Evolutionary conservation across 1,284 basidiomycete species (phyloP).

Genomic region (Prillingera fragicola): DNA sequence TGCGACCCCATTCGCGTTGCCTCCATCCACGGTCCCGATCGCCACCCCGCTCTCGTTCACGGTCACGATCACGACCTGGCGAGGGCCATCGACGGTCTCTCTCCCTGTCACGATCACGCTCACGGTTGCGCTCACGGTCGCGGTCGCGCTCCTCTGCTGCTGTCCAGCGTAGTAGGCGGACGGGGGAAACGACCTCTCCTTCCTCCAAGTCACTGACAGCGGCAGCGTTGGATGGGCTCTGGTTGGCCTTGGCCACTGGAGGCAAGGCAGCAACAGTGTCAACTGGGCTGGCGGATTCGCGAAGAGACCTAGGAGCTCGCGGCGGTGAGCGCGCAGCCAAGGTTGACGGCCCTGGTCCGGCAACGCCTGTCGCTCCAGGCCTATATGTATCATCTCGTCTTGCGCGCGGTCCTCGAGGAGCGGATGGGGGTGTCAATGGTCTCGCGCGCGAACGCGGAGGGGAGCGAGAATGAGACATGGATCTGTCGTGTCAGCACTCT

Average conservation of each 20-base stretch:
- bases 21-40: slow-evolving; percentile 9
- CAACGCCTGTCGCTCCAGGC: no score
- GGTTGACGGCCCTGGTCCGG: no score
- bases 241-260: neutral
- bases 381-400: no score
- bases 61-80: slow-evolving; percentile 13
- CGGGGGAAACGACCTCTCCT: slow-evolving; percentile 42
- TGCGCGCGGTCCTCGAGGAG: neutral
- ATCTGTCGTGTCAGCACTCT: neutral
- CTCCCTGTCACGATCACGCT: slow-evolving; percentile 17
- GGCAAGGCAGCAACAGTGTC: slow-evolving; percentile 10
- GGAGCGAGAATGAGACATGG: slow-evolving; percentile 2
- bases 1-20: slow-evolving; percentile 10
- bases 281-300: slow-evolving; percentile 31
- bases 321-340: slow-evolving; percentile 16
- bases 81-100: no score
- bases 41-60: slow-evolving; percentile 6
- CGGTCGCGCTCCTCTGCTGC: slow-evolving; percentile 6
- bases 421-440: slow-evolving; percentile 1
- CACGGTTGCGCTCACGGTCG: slow-evolving; percentile 20
- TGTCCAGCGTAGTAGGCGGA: slow-evolving; percentile 18
- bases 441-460: slow-evolving; percentile 4
- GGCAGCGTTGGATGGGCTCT: slow-evolving; percentile 1
- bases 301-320: slow-evolving; percentile 24
- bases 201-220: slow-evolving; percentile 36